Evolutionary conservation across 352 stramenopile species (phyloP).

Genomic region (Plasmopara muralis): DNA sequence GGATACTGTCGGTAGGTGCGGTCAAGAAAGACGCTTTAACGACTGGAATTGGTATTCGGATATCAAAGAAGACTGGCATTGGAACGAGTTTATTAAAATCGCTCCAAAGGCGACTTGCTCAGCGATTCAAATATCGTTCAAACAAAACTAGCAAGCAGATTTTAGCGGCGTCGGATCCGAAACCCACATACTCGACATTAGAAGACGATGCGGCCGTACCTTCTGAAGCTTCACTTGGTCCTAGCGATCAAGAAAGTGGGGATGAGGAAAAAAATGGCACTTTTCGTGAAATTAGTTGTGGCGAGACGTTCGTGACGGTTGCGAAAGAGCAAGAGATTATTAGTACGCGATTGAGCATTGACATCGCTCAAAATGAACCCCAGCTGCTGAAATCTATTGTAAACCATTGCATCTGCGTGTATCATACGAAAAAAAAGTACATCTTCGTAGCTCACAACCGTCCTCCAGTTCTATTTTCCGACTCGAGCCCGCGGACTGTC

Average conservation of each 20-base stretch:
- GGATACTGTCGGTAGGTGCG: conserved; percentile 10
- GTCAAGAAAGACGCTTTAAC: conserved; percentile 4
- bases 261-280: conserved; percentile 8
- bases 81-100: conserved; percentile 16
- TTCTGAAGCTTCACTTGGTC: conserved; percentile 15
- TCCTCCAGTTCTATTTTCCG: conserved; percentile 23
- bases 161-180: neutral
- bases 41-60: conserved; percentile 11
- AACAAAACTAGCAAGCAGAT: conserved; percentile 7
- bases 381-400: conserved; percentile 38
- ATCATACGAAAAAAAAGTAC: conserved; percentile 27
- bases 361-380: conserved; percentile 30
- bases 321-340: conserved; percentile 17
- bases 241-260: conserved; percentile 14
- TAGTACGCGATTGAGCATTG: conserved; percentile 11
- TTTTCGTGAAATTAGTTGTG: neutral
- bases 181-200: neutral
- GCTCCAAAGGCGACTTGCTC: conserved; percentile 13
- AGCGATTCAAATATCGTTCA: conserved; percentile 5
- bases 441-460: neutral
- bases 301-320: neutral
- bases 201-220: conserved; percentile 4
- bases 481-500: conserved; percentile 12
- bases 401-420: conserved; percentile 28
- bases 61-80: conserved; percentile 7